A percentile compares a stretch with the other conserved stretches of the same genome.
phyloP scores from a whole-genome alignment of 2,329 filamentous ascomycete species.

The Ilyonectria robusta region DNA sequence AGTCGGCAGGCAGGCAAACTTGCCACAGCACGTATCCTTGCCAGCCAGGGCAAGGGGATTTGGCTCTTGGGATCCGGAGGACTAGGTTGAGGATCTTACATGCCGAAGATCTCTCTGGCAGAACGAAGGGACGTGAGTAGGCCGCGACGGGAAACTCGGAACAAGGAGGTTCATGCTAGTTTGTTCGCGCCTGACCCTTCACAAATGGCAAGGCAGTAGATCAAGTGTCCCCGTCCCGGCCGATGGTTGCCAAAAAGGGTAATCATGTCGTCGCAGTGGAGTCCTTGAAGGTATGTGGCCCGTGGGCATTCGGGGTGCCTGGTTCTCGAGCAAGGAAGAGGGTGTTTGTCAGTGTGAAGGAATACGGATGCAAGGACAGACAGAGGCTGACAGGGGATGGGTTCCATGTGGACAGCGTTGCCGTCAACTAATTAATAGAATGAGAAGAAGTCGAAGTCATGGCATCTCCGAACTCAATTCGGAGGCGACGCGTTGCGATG shows the following conservation, averaged over 20 bases:
- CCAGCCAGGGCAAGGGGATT: constrained; percentile 31
- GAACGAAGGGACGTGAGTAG: constrained; percentile 24
- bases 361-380: constrained; percentile 36
- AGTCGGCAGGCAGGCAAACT: not conserved
- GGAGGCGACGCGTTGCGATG: not conserved
- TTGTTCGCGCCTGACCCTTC: constrained; percentile 36
- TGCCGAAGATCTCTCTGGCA: constrained; percentile 42
- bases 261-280: constrained; percentile 48
- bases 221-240: constrained; percentile 43
- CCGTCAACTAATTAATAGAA: not conserved
- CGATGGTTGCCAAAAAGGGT: constrained; percentile 44
- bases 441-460: constrained; percentile 1
- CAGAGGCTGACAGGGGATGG: constrained; percentile 28
- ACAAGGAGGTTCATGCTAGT: constrained; percentile 33
- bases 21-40: constrained; percentile 31
- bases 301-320: constrained; percentile 36
- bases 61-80: constrained; percentile 38
- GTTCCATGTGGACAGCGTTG: constrained; percentile 8
- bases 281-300: constrained; percentile 33
- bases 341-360: constrained; percentile 31
- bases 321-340: constrained; percentile 36
- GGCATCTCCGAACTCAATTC: not conserved
- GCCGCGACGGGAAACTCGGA: constrained; percentile 39
- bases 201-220: constrained; percentile 43
- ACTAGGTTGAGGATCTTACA: constrained; percentile 42